A percentile compares a stretch with the other conserved stretches of the same genome.
Evolutionary conservation across 345 rosid species (phyloP).

Genomic region (Boechera retrofracta): DNA sequence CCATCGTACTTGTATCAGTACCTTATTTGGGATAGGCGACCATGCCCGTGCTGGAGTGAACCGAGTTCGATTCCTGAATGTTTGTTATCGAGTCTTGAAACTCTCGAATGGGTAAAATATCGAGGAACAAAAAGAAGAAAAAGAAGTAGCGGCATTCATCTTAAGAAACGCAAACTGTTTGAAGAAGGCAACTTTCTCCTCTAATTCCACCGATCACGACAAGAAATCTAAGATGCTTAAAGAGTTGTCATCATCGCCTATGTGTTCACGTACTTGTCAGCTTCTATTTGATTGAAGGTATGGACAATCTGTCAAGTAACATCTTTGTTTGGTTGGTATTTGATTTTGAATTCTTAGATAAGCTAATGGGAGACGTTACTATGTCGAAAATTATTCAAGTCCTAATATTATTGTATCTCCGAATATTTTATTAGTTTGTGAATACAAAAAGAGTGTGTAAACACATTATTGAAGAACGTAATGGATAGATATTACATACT

Average conservation of each 20-base stretch:
- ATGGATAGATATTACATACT: slow-evolving; percentile 7
- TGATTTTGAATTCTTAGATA: not conserved
- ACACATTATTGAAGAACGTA: slow-evolving; percentile 1
- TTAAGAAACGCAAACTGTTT: not conserved
- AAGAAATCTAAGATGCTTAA: not conserved
- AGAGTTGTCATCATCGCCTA: not conserved
- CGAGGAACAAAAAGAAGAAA: slow-evolving; percentile 15
- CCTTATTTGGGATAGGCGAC: no score
- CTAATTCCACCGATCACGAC: not conserved
- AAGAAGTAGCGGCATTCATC: not conserved
- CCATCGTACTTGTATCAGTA: no score
- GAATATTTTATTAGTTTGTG: not conserved
- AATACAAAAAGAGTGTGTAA: not conserved
- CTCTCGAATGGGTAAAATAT: not conserved
- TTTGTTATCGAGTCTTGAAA: slow-evolving; percentile 24
- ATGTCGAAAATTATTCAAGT: not conserved
- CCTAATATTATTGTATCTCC: no score
- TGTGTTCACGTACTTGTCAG: slow-evolving; percentile 14
- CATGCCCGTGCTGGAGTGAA: slow-evolving; percentile 9
- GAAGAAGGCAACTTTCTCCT: not conserved
- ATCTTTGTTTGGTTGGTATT: not conserved
- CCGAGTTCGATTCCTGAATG: slow-evolving; percentile 9
- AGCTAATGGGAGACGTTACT: not conserved
- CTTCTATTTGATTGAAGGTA: slow-evolving; percentile 6
- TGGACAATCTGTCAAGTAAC: not conserved